Evolutionary conservation across 2,329 filamentous ascomycete genomes (phyloP).

Genomic region (Nigrospora osmanthi): DNA sequence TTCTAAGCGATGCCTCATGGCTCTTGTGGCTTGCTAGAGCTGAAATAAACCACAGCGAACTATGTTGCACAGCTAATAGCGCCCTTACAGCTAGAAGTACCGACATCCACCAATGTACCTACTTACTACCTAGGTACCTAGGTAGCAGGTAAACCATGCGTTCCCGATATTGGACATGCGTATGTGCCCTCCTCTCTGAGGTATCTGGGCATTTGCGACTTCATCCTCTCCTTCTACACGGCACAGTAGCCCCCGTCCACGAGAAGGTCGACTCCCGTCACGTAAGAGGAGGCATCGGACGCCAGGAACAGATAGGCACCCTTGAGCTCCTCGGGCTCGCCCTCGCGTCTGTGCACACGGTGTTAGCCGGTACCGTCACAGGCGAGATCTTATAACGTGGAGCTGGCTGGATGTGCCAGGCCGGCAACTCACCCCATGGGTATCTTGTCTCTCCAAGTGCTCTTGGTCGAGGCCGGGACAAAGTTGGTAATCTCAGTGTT

Average conservation of each 20-base stretch:
- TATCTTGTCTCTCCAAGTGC: conserved; percentile 70
- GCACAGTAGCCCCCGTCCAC: conserved; percentile 68
- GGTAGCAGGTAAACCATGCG: too few relatives aligned
- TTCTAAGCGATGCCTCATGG: too few relatives aligned
- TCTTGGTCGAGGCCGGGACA: conserved; percentile 57
- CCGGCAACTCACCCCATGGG: conserved; percentile 58
- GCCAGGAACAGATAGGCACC: conserved; percentile 76
- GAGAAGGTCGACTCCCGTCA: conserved; percentile 65
- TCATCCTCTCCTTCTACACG: conserved; percentile 25
- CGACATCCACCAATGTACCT: too few relatives aligned
- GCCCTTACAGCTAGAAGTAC: too few relatives aligned
- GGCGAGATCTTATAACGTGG: neutral
- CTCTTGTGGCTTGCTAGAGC: too few relatives aligned
- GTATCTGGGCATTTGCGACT: neutral
- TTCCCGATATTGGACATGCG: too few relatives aligned
- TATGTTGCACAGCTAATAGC: too few relatives aligned
- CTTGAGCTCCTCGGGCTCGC: conserved; percentile 67
- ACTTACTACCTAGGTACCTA: too few relatives aligned
- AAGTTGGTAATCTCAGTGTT: conserved; percentile 65
- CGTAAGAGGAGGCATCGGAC: conserved; percentile 76
- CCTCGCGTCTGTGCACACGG: conserved; percentile 52
- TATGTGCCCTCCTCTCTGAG: neutral
- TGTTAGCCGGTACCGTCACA: neutral
- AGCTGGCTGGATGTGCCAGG: neutral
- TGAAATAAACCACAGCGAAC: too few relatives aligned